These are phyloP conservation scores for Domatiomyces globalis DNA, from an alignment of 2,329 filamentous ascomycete genomes.

Conservation along the genomic window DNA sequence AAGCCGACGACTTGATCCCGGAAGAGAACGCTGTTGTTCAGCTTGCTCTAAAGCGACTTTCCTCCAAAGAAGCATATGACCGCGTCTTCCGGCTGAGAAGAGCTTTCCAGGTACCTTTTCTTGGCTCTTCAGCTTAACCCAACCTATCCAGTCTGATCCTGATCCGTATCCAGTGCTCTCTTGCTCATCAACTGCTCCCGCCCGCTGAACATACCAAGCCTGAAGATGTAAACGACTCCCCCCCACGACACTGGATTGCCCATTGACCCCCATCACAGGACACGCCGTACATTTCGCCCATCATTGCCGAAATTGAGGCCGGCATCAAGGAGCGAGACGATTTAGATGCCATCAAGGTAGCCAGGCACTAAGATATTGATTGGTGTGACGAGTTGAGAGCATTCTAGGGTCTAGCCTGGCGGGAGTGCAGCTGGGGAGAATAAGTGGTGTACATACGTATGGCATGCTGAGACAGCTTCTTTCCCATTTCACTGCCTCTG, in stretches of 20 bases:
- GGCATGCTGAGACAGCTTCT: neutral
- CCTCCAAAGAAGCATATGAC: constrained; percentile 84
- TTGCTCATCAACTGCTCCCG: constrained; percentile 51
- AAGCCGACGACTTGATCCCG: constrained; percentile 85
- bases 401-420: neutral
- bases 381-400: neutral
- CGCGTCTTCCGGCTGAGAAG: constrained; percentile 93
- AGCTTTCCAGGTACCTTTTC: constrained; percentile 61
- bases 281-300: constrained; percentile 48
- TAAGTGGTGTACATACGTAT: neutral
- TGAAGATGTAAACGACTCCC: constrained; percentile 41
- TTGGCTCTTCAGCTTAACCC: neutral
- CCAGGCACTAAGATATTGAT: constrained; percentile 22
- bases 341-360: constrained; percentile 51
- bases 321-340: constrained; percentile 54
- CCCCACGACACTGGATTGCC: neutral
- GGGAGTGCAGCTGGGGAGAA: neutral
- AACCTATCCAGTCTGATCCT: neutral
- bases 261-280: constrained; percentile 36
- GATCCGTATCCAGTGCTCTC: constrained; percentile 41
- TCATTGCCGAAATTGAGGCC: constrained; percentile 55
- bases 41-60: constrained; percentile 77
- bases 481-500: neutral
- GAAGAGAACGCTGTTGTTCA: constrained; percentile 84
- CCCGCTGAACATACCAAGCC: constrained; percentile 53